phyloP scores from a whole-genome alignment of 345 rosid genomes.

The Corchorus capsularis region DNA sequence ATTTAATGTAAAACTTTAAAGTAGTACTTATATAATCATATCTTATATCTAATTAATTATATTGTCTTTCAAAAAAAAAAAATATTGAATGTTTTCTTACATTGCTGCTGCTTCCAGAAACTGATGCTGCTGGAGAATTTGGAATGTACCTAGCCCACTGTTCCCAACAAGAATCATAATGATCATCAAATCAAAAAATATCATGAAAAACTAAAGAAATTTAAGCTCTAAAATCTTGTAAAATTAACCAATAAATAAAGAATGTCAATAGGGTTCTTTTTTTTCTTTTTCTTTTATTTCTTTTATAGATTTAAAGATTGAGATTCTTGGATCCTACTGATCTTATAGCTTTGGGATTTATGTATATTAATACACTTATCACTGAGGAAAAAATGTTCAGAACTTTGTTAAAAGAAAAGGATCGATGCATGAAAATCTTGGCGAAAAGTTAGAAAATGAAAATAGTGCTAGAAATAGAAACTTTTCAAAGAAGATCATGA shows the following conservation, averaged over 20 bases:
- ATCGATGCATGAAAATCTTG: background rate
- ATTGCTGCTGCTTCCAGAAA: slow-evolving; percentile 53
- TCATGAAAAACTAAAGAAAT: background rate
- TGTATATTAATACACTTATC: too few relatives aligned
- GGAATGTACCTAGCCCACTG: slow-evolving; percentile 99
- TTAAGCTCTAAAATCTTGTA: background rate
- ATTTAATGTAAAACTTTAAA: too few relatives aligned
- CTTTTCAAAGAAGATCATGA: background rate
- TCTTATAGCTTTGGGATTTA: too few relatives aligned
- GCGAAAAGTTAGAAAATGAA: too few relatives aligned
- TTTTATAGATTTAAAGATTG: too few relatives aligned
- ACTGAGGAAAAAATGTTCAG: too few relatives aligned
- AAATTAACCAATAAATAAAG: background rate
- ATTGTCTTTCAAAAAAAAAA: too few relatives aligned
- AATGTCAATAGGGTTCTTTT: too few relatives aligned
- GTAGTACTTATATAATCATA: too few relatives aligned
- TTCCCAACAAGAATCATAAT: background rate
- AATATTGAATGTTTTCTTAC: slow-evolving; percentile 6
- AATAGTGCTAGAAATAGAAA: background rate
- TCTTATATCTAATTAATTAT: too few relatives aligned
- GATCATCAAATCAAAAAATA: background rate
- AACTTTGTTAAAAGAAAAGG: background rate
- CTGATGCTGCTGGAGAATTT: slow-evolving; percentile 53
- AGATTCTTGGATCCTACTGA: too few relatives aligned
- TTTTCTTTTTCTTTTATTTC: too few relatives aligned